Conservation (phyloP, 2,329 filamentous ascomycete genomes). For the Hypomyces rosellus region DNA sequence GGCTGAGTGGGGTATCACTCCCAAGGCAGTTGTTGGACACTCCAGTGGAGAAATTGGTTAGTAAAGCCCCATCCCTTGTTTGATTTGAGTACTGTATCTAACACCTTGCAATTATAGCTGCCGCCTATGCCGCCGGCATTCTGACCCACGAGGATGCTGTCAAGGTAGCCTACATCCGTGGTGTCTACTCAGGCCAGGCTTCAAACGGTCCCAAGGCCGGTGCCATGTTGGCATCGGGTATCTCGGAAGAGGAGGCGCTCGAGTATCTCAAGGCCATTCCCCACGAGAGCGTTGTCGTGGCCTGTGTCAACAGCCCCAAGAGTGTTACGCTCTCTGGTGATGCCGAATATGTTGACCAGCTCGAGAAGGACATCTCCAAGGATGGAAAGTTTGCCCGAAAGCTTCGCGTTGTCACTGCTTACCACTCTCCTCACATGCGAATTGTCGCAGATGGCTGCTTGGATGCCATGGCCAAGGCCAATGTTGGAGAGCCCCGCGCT, state of each 20-base stretch:
- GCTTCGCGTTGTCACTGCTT: conserved; percentile 15
- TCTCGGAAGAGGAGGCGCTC: conserved; percentile 8
- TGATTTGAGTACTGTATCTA: too few relatives aligned
- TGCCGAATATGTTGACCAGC: conserved; percentile 8
- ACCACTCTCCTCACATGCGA: conserved; percentile 15
- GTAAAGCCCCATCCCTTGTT: conserved; percentile 39
- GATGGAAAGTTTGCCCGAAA: conserved; percentile 14
- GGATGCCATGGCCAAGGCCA: conserved; percentile 15
- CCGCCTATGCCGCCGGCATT: conserved; percentile 22
- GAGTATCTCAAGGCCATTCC: conserved; percentile 12
- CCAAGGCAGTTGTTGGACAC: conserved; percentile 36
- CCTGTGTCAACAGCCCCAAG: conserved; percentile 19
- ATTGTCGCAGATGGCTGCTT: conserved; percentile 34
- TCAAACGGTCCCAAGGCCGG: conserved; percentile 6
- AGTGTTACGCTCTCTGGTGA: conserved; percentile 21
- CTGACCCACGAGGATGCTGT: conserved; percentile 21
- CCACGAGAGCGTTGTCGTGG: conserved; percentile 9
- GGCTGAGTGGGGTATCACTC: conserved; percentile 3
- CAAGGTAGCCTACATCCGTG: conserved; percentile 25
- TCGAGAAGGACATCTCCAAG: conserved; percentile 11
- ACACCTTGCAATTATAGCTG: too few relatives aligned
- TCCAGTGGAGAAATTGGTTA: conserved; percentile 44
- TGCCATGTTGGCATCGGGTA: conserved; percentile 23
- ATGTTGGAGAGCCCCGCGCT: background rate
- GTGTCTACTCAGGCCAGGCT: conserved; percentile 11